Conservation (phyloP, 208 protist species). For the Trypanosomatidae sp. region DNA sequence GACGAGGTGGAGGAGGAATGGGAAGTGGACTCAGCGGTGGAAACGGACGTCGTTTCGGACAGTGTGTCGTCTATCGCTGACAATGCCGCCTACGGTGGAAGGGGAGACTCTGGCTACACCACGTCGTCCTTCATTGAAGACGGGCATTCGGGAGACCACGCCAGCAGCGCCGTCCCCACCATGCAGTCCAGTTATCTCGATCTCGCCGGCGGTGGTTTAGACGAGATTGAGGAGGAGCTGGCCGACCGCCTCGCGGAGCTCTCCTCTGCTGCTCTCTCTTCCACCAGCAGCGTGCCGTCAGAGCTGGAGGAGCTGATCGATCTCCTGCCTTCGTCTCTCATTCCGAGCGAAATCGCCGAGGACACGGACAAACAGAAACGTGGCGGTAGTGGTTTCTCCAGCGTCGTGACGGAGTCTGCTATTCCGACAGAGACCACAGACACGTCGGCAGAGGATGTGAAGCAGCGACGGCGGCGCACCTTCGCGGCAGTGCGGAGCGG, state of each 20-base stretch:
- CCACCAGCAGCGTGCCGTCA: conserved; percentile 7
- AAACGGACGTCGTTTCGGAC: too few species aligned
- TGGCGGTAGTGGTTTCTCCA: neutral
- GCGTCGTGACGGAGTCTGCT: neutral
- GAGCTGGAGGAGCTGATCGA: conserved; percentile 28
- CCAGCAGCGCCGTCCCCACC: neutral
- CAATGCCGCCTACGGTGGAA: too few species aligned
- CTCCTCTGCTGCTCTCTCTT: conserved; percentile 14
- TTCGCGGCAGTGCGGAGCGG: conserved; percentile 3
- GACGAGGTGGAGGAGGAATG: too few species aligned
- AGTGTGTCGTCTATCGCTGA: too few species aligned
- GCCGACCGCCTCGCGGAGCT: conserved; percentile 17
- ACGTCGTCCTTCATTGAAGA: too few species aligned
- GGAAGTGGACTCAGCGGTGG: too few species aligned
- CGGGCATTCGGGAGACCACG: too few species aligned
- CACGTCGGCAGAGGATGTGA: conserved; percentile 2
- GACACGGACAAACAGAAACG: too few species aligned
- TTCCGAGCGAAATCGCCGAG: conserved; percentile 18
- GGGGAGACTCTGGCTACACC: too few species aligned
- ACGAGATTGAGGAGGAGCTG: conserved; percentile 31
- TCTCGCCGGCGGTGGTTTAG: conserved; percentile 4
- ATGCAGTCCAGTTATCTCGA: neutral
- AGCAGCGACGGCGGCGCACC: conserved; percentile 7
- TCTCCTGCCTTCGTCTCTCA: conserved; percentile 24
- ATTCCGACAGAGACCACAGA: conserved; percentile 6